Base-by-base conservation (phyloP, 139 green algal genomes). In the Zygnema circumcarinatum region DNA sequence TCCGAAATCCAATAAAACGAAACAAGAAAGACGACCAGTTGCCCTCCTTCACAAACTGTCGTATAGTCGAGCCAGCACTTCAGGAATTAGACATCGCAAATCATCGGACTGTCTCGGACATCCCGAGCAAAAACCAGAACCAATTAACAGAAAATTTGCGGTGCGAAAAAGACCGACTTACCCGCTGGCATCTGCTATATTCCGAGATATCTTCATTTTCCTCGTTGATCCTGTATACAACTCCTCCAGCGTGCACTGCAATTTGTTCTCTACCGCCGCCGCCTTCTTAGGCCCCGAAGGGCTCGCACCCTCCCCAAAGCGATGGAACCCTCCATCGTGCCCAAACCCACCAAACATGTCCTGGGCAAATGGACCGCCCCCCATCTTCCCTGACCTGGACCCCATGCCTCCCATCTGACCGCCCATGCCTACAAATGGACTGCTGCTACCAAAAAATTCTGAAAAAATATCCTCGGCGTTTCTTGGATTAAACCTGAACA, bases 181-280 rank as follows among this genome's bases (percentile, higher is more conserved):
- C 91, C 91, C 87, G 72, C 35, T 93, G 38, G 93, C 79, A 36
- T 83, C 93, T 40, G 92, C 84, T 35, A 94, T 79, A 21, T 93
- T 90, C 22, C 91, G 79, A 0, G 92, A 95, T 41, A 95, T 90
- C 79, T 92, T 93, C 81, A 95, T 89, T 81, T 95, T 95, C 87
- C 95, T 95, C 36, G 80, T 93, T 38, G 33, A 87, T 36, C 94
- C 94, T 52, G 33, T 92, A 85, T 93, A 96, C 1, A 96, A 90
- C 79, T 95, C 92, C 79, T 95, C 93, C 54, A 95, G 84, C 1
- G 81, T 78, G 25, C 93, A 84, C 67, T 79, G 68, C 22, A 94
- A 79, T 75, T 91, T 93, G 40, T 93, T 83, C 29, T 86, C 82
- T 2, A 93, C 69, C 25, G 87, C 33, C 38, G 84, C 53, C 47